phyloP scores from a whole-genome alignment of 1,284 basidiomycete species.

The Rhodotorula mucilaginosa region DNA sequence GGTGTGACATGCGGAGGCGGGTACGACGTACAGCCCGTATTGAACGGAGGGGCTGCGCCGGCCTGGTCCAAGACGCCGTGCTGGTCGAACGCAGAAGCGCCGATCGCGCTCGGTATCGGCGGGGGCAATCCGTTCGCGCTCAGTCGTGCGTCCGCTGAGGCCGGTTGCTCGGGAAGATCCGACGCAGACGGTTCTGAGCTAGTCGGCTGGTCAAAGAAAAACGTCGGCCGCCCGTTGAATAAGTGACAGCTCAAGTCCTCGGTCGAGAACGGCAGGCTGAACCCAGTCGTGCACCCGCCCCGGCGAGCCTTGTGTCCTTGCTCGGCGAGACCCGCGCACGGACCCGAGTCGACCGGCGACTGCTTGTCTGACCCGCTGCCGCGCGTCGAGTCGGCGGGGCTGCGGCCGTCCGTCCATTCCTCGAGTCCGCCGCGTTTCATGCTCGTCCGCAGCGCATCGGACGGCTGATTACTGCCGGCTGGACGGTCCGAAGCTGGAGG shows the following conservation, averaged over 20 bases:
- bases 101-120: neutral
- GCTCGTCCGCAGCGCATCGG: neutral
- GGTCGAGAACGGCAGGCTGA: conserved; percentile 24
- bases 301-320: conserved; percentile 11
- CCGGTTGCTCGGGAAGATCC: neutral
- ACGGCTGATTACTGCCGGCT: neutral
- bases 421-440: conserved; percentile 15
- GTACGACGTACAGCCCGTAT: neutral
- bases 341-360: conserved; percentile 12
- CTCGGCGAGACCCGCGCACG: neutral
- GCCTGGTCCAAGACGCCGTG: no score
- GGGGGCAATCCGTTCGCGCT: neutral
- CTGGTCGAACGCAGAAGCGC: neutral
- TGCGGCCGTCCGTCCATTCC: conserved; percentile 17
- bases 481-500: neutral
- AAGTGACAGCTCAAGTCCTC: conserved; percentile 19
- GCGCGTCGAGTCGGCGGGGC: conserved; percentile 8
- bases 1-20: neutral
- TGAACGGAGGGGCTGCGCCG: neutral
- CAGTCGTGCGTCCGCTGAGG: neutral
- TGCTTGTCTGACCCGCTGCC: conserved; percentile 11
- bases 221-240: conserved; percentile 30
- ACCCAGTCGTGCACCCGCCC: neutral
- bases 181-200: neutral
- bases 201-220: neutral